Percentiles rank a stretch among this genome's conserved stretches.
Evolutionary conservation across 176 grass and related monocot species (phyloP).

Genomic region (Carex cristatella): DNA sequence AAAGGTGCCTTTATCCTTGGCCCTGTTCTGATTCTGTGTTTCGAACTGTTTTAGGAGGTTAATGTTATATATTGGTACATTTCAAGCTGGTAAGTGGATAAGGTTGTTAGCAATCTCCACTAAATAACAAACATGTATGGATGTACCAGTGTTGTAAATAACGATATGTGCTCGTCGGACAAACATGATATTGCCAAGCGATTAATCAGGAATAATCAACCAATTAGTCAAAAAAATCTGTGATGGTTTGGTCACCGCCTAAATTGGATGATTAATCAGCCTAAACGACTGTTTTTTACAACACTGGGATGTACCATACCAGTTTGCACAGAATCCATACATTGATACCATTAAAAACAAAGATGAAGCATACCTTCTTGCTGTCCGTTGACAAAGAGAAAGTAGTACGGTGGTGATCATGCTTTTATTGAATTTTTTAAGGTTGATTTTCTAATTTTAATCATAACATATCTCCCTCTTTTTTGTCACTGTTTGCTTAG

Average conservation of each 20-base stretch:
- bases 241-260: too few species aligned
- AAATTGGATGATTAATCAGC: too few species aligned
- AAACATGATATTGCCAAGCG: too few species aligned
- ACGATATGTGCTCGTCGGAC: too few species aligned
- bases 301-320: neutral
- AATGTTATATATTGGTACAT: neutral
- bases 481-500: constrained; percentile 38
- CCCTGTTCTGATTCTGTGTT: neutral
- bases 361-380: neutral
- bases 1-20: neutral
- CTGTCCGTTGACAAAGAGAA: neutral
- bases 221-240: too few species aligned
- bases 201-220: too few species aligned
- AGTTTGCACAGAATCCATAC: neutral
- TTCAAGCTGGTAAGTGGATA: neutral
- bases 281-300: too few species aligned
- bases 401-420: neutral
- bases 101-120: neutral
- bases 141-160: too few species aligned
- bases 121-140: neutral
- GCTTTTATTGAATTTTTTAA: neutral
- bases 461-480: neutral
- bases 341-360: neutral
- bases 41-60: neutral
- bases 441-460: neutral